A percentile compares a stretch with the other conserved stretches of the same genome.
These are phyloP conservation scores for Remersonia thermophila DNA, from an alignment of 2,329 filamentous ascomycete genomes.

Conservation along the genomic window DNA sequence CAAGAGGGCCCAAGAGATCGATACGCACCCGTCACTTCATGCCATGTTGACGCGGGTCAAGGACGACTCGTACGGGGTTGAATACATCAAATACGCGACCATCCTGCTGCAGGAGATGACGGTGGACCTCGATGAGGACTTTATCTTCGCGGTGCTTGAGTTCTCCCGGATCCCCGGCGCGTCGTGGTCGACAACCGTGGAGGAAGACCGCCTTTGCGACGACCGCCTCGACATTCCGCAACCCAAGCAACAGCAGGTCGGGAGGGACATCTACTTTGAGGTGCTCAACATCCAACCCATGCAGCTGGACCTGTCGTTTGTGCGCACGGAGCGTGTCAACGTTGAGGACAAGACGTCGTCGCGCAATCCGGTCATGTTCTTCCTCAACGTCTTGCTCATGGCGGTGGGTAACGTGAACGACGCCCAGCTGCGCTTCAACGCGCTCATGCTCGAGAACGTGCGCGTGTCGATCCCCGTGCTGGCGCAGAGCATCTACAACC, in stretches of 20 bases:
- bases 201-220: constrained; percentile 78
- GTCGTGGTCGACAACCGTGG: constrained; percentile 65
- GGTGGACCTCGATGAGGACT: constrained; percentile 92
- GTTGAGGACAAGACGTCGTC: constrained; percentile 88
- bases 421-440: constrained; percentile 85
- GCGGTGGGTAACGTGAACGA: constrained; percentile 98
- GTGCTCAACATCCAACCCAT: constrained; percentile 94
- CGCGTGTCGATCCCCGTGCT: constrained; percentile 77
- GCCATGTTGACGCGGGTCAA: constrained; percentile 88
- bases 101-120: constrained; percentile 95
- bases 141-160: constrained; percentile 90
- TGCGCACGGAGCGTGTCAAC: constrained; percentile 91
- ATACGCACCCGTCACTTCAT: constrained; percentile 89
- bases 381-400: constrained; percentile 98
- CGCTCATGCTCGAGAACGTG: constrained; percentile 88
- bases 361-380: constrained; percentile 93
- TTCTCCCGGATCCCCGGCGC: constrained; percentile 89
- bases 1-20: constrained; percentile 91
- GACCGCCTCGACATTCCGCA: constrained; percentile 86
- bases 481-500: constrained; percentile 74
- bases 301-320: constrained; percentile 94
- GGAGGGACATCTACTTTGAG: constrained; percentile 96
- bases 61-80: constrained; percentile 92
- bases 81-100: constrained; percentile 98
- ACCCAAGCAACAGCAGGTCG: constrained; percentile 68